Percentiles rank a stretch among this genome's conserved stretches.
These are phyloP conservation scores for Exophiala xenobiotica DNA, from an alignment of 2,329 filamentous ascomycete species.

Conservation along the genomic window DNA sequence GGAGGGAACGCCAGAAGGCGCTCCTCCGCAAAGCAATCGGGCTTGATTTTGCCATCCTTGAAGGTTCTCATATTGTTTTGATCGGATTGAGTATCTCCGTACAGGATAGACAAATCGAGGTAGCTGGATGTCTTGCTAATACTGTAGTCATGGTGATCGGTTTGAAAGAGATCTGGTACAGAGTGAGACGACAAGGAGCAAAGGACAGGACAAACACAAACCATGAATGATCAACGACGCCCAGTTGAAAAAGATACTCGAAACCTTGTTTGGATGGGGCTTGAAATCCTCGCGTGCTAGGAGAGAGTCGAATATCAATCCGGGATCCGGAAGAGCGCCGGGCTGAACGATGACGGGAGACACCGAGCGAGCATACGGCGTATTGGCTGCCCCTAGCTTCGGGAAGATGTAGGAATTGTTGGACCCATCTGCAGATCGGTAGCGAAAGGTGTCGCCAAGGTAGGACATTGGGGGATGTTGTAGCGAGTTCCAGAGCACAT, in stretches of 20 bases:
- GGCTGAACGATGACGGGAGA: slow-evolving; percentile 55
- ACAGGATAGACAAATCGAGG: slow-evolving; percentile 69
- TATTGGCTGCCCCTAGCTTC: slow-evolving; percentile 65
- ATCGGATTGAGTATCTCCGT: slow-evolving; percentile 59
- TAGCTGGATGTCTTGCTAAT: slow-evolving; percentile 69
- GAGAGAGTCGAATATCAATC: slow-evolving; percentile 47
- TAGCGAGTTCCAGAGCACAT: slow-evolving; percentile 68
- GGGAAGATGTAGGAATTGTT: slow-evolving; percentile 69
- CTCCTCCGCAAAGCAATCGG: slow-evolving; percentile 70
- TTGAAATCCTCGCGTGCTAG: slow-evolving; percentile 44
- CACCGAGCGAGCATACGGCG: slow-evolving; percentile 65
- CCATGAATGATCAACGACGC: slow-evolving; percentile 72
- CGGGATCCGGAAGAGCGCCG: slow-evolving; percentile 66
- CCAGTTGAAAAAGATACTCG: slow-evolving; percentile 70
- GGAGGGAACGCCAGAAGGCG: slow-evolving; percentile 70
- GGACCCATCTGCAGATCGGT: slow-evolving; percentile 68
- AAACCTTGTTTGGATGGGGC: slow-evolving; percentile 68
- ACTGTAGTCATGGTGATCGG: slow-evolving; percentile 60
- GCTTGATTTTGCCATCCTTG: slow-evolving; percentile 68
- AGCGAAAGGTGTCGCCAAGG: slow-evolving; percentile 58
- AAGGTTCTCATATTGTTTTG: slow-evolving; percentile 59
- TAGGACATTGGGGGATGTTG: slow-evolving; percentile 68
- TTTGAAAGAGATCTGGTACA: slow-evolving; percentile 68
- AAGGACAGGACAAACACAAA: slow-evolving; percentile 34
- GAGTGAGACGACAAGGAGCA: background rate